Conservation (phyloP, 495 filamentous ascomycete species). For the Glutinoglossum americanum region DNA sequence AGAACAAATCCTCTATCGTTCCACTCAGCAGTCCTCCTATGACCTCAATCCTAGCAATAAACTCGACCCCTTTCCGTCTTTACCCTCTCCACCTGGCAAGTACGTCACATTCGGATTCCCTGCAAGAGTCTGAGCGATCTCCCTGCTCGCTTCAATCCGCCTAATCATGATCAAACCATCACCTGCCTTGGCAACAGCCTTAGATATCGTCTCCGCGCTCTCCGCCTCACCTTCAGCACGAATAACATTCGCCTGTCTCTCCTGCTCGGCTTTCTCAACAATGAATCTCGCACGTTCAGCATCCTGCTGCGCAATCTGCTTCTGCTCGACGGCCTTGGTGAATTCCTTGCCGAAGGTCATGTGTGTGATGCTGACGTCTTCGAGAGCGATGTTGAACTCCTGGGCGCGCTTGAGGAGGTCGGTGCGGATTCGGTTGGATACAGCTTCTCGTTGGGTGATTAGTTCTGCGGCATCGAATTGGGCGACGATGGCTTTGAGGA, state of each 20-base stretch:
- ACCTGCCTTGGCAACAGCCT: constrained; percentile 76
- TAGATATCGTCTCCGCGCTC: constrained; percentile 82
- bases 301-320: constrained; percentile 99
- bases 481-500: constrained; percentile 96
- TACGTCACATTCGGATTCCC: constrained; percentile 92
- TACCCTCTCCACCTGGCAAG: constrained; percentile 43
- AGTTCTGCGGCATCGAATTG: constrained; percentile 98
- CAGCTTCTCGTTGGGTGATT: constrained; percentile 95
- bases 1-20: background rate
- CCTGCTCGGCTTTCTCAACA: constrained; percentile 97
- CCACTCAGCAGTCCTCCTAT: constrained; percentile 1
- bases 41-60: constrained; percentile 38
- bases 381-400: constrained; percentile 98
- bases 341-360: constrained; percentile 99
- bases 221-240: constrained; percentile 93
- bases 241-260: constrained; percentile 95
- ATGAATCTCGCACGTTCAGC: constrained; percentile 94
- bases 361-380: constrained; percentile 98
- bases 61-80: constrained; percentile 34
- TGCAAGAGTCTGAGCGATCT: constrained; percentile 81
- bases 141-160: constrained; percentile 88
- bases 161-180: constrained; percentile 88
- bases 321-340: constrained; percentile 96
- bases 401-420: constrained; percentile 88
- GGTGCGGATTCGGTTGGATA: constrained; percentile 81